Evolutionary conservation across 441 rosid species (phyloP).

Genomic region (Corymbia calophylla): DNA sequence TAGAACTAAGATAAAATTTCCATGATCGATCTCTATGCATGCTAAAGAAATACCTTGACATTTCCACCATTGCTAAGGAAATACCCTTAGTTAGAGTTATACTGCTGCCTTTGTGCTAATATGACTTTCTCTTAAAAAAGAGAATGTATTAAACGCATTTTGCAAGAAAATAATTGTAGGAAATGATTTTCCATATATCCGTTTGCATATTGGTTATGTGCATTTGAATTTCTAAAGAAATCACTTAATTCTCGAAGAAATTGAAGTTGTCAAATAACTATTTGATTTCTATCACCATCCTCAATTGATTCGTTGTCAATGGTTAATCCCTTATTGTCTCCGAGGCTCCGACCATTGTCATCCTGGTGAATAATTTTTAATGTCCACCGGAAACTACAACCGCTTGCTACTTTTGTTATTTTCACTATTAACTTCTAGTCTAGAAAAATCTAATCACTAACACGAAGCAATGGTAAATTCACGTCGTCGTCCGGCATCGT

Average conservation of each 20-base stretch:
- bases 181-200: no score
- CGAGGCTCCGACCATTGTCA: rapidly evolving
- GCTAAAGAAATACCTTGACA: neutral
- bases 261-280: rapidly evolving
- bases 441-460: neutral
- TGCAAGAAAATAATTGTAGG: neutral
- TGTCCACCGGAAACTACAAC: neutral
- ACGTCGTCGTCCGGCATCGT: neutral
- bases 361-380: neutral
- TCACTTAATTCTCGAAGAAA: neutral
- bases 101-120: rapidly evolving
- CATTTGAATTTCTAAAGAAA: neutral
- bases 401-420: neutral
- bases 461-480: neutral
- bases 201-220: rapidly evolving
- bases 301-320: rapidly evolving
- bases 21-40: neutral
- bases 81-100: neutral
- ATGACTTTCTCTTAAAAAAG: neutral
- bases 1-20: neutral
- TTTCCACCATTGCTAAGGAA: neutral
- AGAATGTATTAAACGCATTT: rapidly evolving
- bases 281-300: rapidly evolving
- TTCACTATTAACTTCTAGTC: neutral
- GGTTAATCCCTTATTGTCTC: neutral